Conservation (phyloP, 2,329 filamentous ascomycete genomes). For the Graphiopsis chlorocephala region DNA sequence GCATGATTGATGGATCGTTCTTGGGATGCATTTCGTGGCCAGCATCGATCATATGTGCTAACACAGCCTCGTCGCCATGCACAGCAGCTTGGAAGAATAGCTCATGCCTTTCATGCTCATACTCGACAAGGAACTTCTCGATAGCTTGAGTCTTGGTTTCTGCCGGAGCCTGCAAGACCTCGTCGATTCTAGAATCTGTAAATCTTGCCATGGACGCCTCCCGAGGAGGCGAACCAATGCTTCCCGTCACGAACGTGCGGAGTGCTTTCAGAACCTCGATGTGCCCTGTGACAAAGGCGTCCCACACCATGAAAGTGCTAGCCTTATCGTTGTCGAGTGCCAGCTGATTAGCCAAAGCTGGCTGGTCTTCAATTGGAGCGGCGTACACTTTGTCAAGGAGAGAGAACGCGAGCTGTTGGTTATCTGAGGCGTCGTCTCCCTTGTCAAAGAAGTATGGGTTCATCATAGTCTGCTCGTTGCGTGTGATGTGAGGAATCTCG, state of each 20-base stretch:
- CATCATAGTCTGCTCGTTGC: not conserved
- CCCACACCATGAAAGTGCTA: not conserved
- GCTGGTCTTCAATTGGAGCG: not conserved
- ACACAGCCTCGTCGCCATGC: conserved; percentile 8
- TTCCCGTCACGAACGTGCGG: not conserved
- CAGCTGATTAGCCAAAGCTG: not conserved
- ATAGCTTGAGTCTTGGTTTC: not conserved
- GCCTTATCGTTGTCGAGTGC: not conserved
- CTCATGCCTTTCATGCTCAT: not conserved
- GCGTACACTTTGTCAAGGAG: not conserved
- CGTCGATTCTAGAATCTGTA: not conserved
- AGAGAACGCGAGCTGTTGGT: not conserved
- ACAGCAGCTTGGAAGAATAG: conserved; percentile 16
- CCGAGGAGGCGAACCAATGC: not conserved
- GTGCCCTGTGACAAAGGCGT: not conserved
- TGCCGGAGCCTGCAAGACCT: not conserved
- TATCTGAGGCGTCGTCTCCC: not conserved
- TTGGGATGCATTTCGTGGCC: conserved; percentile 1
- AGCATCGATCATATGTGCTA: conserved; percentile 14
- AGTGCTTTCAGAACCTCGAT: not conserved
- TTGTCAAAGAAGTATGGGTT: not conserved
- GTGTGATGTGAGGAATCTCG: not conserved
- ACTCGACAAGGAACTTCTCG: not conserved
- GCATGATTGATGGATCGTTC: not conserved
- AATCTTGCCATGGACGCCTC: not conserved